phyloP scores from a whole-genome alignment of 805 yeast species.

The Metschnikowia bowlesiae region DNA sequence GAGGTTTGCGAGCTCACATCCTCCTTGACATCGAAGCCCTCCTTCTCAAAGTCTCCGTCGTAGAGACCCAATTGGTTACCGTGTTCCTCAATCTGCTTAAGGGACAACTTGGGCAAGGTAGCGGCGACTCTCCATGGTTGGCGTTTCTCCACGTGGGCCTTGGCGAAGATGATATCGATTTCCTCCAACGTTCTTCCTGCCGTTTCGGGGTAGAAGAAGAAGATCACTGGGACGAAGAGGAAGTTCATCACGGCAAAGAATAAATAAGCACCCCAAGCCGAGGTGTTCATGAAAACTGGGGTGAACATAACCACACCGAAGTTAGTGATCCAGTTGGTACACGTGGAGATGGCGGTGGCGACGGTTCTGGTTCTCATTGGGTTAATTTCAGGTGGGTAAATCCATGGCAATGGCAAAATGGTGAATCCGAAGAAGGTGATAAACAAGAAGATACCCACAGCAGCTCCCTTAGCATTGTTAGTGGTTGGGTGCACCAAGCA shows the following conservation, averaged over 20 bases:
- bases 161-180: slow-evolving; percentile 57
- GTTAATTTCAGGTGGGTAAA: slow-evolving; percentile 45
- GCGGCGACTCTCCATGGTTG: slow-evolving; percentile 63
- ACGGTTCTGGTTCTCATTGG: slow-evolving; percentile 45
- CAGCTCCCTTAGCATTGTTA: slow-evolving; percentile 41
- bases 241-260: slow-evolving; percentile 40
- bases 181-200: slow-evolving; percentile 45
- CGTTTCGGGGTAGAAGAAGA: slow-evolving; percentile 45
- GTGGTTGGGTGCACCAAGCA: slow-evolving; percentile 31
- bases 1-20: slow-evolving; percentile 20
- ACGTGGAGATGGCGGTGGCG: slow-evolving; percentile 41
- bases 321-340: slow-evolving; percentile 44
- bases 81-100: slow-evolving; percentile 55
- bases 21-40: slow-evolving; percentile 30
- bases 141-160: slow-evolving; percentile 52
- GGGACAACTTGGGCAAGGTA: slow-evolving; percentile 54
- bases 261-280: slow-evolving; percentile 40
- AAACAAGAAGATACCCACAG: slow-evolving; percentile 43
- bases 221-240: slow-evolving; percentile 51
- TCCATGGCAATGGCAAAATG: slow-evolving; percentile 44
- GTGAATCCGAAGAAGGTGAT: slow-evolving; percentile 42
- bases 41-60: slow-evolving; percentile 41
- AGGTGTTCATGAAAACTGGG: slow-evolving; percentile 35
- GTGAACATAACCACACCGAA: slow-evolving; percentile 46
- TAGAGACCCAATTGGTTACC: slow-evolving; percentile 55